phyloP scores from a whole-genome alignment of 139 green algal genomes.

The Tetraselmis chui region DNA sequence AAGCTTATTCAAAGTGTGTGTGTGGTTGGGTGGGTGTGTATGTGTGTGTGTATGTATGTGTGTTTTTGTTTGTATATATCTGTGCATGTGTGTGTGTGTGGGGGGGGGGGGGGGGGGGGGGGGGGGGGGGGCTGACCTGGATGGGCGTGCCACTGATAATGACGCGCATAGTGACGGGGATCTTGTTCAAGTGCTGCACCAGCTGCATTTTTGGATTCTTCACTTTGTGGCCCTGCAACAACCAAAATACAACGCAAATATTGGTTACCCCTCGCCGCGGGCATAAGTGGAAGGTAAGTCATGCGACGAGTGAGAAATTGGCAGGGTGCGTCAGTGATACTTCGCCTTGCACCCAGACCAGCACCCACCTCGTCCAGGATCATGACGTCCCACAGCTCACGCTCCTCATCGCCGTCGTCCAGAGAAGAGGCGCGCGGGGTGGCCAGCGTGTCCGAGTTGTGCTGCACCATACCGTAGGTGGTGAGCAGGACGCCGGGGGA shows the following conservation, averaged over 20 bases:
- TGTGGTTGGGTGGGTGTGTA: no score
- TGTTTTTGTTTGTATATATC: no score
- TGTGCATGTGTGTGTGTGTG: no score
- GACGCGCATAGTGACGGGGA: slow-evolving; percentile 46
- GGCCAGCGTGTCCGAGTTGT: slow-evolving; percentile 60
- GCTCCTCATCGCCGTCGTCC: slow-evolving; percentile 35
- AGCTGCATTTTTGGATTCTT: slow-evolving; percentile 86
- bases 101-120: no score
- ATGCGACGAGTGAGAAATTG: no score
- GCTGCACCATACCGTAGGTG: slow-evolving; percentile 88
- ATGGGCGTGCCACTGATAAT: slow-evolving; percentile 87
- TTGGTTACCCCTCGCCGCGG: neutral
- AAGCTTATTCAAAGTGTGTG: no score
- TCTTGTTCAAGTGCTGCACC: slow-evolving; percentile 37
- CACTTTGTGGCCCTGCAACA: slow-evolving; percentile 65
- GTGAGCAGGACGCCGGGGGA: slow-evolving; percentile 72
- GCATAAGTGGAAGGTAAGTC: no score
- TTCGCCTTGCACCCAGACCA: no score
- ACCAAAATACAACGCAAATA: neutral
- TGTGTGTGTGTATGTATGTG: no score
- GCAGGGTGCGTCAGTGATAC: no score
- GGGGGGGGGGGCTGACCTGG: slow-evolving; percentile 30
- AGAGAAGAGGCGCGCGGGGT: neutral
- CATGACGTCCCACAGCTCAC: slow-evolving; percentile 72
- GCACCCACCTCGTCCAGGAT: slow-evolving; percentile 74